A percentile compares a stretch with the other conserved stretches of the same genome.
Conservation (phyloP, 1,284 basidiomycete species). For the Irpex sp. region DNA sequence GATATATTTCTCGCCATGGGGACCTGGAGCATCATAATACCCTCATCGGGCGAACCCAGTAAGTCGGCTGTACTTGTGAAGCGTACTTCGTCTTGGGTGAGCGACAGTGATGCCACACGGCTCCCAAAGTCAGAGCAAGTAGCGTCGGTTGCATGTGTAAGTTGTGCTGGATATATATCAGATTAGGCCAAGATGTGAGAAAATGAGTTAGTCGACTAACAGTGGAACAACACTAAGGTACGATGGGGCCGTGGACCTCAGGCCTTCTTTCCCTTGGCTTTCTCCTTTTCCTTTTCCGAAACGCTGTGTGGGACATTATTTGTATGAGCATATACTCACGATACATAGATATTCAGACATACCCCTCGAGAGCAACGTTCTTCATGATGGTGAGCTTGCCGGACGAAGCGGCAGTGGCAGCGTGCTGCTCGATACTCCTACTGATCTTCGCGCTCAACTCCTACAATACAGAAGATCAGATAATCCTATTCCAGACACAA, state of each 20-base stretch:
- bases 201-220: too few relatives aligned
- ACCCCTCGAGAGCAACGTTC: conserved; percentile 50
- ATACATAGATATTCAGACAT: conserved; percentile 20
- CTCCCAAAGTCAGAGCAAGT: too few relatives aligned
- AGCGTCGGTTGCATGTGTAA: too few relatives aligned
- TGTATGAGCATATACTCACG: not conserved
- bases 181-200: too few relatives aligned
- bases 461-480: conserved; percentile 36
- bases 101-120: too few relatives aligned
- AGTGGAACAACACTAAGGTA: not conserved
- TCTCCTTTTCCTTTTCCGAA: conserved; percentile 14
- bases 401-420: conserved; percentile 81
- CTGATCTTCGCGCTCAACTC: conserved; percentile 84
- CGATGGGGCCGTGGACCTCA: not conserved
- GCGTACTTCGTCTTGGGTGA: too few relatives aligned
- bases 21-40: too few relatives aligned
- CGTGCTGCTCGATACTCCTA: conserved; percentile 84
- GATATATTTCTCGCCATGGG: not conserved
- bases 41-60: too few relatives aligned
- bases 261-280: conserved; percentile 7
- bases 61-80: too few relatives aligned
- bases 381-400: conserved; percentile 90
- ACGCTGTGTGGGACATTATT: not conserved
- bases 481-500: not conserved
- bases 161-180: too few relatives aligned